phyloP scores from a whole-genome alignment of 805 yeast genomes.

The Tetrapisispora pingtungensis region DNA sequence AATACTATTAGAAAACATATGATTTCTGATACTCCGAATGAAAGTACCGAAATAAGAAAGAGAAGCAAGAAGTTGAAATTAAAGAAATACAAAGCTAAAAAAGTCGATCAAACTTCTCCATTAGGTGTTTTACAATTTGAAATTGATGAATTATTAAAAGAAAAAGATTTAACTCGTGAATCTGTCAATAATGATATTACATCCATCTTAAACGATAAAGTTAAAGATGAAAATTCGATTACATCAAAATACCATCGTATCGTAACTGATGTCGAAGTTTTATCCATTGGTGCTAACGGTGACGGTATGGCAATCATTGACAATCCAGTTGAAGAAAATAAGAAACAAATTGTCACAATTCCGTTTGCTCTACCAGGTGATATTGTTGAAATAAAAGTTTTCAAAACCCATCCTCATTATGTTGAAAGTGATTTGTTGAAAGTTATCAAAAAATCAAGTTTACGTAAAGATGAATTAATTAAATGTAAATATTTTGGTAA shows the following conservation, averaged over 20 bases:
- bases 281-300: constrained; percentile 64
- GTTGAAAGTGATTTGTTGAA: constrained; percentile 65
- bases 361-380: constrained; percentile 92
- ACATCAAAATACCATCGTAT: constrained; percentile 45
- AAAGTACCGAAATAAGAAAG: constrained; percentile 3
- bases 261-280: constrained; percentile 48
- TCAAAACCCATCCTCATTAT: constrained; percentile 65
- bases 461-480: constrained; percentile 49
- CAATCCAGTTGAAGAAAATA: constrained; percentile 41
- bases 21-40: neutral
- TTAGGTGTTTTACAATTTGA: constrained; percentile 70
- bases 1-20: constrained; percentile 1
- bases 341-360: constrained; percentile 56
- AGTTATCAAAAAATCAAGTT: constrained; percentile 35
- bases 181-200: constrained; percentile 57
- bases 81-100: constrained; percentile 51
- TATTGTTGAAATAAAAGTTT: constrained; percentile 54
- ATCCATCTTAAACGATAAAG: constrained; percentile 49
- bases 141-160: constrained; percentile 46
- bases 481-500: constrained; percentile 74
- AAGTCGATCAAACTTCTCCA: constrained; percentile 67
- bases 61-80: constrained; percentile 29
- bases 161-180: constrained; percentile 33
- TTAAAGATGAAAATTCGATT: constrained; percentile 24
- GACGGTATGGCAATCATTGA: constrained; percentile 71